Evolutionary conservation across 2,329 filamentous ascomycete genomes (phyloP).

Genomic region (Fusarium pseudoanthophilum): DNA sequence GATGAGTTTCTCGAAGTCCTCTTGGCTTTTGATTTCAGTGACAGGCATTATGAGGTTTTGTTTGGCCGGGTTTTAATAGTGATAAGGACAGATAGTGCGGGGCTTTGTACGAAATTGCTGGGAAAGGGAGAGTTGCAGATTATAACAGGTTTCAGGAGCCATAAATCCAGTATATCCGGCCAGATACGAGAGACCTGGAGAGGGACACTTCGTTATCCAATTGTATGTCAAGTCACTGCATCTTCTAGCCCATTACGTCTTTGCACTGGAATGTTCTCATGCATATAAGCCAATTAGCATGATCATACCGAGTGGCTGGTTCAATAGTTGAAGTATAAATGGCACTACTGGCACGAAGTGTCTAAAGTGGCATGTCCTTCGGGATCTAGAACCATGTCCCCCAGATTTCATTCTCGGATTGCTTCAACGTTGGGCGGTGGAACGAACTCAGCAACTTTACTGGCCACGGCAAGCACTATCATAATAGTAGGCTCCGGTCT

Average conservation of each 20-base stretch:
- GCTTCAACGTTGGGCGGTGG: not conserved
- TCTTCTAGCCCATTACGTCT: fast-evolving
- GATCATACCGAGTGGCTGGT: too few relatives aligned
- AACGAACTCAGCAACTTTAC: fast-evolving
- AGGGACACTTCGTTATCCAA: not conserved
- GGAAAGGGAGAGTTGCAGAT: fast-evolving
- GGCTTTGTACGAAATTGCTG: fast-evolving
- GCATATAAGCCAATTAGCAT: not conserved
- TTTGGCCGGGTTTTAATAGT: fast-evolving
- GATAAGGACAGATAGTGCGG: too few relatives aligned
- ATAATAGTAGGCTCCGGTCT: fast-evolving
- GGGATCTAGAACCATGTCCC: not conserved
- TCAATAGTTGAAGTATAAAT: not conserved
- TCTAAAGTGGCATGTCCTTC: fast-evolving
- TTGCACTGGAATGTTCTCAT: not conserved
- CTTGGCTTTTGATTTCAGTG: not conserved
- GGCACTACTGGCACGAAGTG: not conserved
- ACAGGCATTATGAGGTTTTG: not conserved
- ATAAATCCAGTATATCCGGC: too few relatives aligned
- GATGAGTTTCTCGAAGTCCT: fast-evolving
- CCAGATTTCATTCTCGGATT: not conserved
- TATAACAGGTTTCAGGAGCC: too few relatives aligned
- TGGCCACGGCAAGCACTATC: fast-evolving
- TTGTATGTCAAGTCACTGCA: fast-evolving
- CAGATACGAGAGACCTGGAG: fast-evolving